Conservation (phyloP, 441 rosid genomes). For the Adansonia grandidieri region DNA sequence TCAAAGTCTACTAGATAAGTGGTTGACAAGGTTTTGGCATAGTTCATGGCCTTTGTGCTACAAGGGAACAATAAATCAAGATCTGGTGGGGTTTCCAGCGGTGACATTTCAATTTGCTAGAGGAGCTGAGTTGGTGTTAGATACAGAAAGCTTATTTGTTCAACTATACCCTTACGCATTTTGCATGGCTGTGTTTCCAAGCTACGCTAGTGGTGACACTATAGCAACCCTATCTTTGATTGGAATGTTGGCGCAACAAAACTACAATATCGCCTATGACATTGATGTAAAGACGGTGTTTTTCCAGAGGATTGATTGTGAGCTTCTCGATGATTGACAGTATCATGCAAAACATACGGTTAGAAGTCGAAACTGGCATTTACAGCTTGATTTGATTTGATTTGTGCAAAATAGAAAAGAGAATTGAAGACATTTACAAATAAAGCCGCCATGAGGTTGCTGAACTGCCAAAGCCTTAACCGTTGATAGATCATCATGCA, state of each 20-base stretch:
- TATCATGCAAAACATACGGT: too few relatives aligned
- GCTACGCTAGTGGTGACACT: background rate
- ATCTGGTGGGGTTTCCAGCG: slow-evolving; percentile 50
- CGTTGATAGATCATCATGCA: too few relatives aligned
- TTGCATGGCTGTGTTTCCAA: slow-evolving; percentile 42
- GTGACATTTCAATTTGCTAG: slow-evolving; percentile 49
- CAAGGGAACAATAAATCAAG: slow-evolving; percentile 34
- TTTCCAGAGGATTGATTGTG: slow-evolving; percentile 58
- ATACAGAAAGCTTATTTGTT: slow-evolving; percentile 46
- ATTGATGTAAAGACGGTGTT: slow-evolving; percentile 31
- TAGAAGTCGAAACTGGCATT: too few relatives aligned
- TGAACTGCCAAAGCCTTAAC: too few relatives aligned
- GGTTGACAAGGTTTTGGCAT: background rate
- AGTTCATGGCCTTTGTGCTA: slow-evolving; percentile 33
- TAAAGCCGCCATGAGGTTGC: too few relatives aligned
- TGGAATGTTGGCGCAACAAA: slow-evolving; percentile 62
- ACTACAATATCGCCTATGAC: slow-evolving; percentile 52
- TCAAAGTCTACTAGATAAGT: slow-evolving; percentile 23
- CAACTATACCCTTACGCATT: slow-evolving; percentile 36
- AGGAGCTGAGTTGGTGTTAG: slow-evolving; percentile 50
- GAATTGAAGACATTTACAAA: too few relatives aligned
- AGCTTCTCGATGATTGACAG: slow-evolving; percentile 37
- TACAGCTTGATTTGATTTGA: too few relatives aligned
- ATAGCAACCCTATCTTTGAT: slow-evolving; percentile 19
- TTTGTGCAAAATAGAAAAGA: too few relatives aligned